Evolutionary conservation across 2,329 filamentous ascomycete genomes (phyloP), one percentile per base, ranked within the genome.

Genomic region (Talaromyces rugulosus): DNA sequence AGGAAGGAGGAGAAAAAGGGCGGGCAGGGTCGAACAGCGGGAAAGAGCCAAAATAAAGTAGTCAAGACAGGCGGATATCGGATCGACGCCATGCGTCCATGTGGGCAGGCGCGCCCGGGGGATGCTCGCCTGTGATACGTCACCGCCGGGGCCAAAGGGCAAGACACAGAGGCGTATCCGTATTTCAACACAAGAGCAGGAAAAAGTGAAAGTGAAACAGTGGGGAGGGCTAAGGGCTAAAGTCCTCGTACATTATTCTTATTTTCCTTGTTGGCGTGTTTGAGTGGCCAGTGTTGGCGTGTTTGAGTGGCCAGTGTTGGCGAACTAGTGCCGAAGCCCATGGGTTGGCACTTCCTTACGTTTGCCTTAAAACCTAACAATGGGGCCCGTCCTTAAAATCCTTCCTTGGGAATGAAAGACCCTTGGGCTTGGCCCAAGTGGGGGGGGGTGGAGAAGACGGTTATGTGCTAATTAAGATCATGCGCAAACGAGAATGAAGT

Each of bases 81-180:
- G 60, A 64, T 64, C 62, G 47, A 54, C 54, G 62, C 58, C 56
- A 64, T 58, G 55, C 52, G 55, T 59, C 61, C 61, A 62, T 62
- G 61, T 62, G 36, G 36, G 54, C 53, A 34, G 31, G 34, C 31
- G 31, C 33, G 33, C 28, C 50, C 50, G 50, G 50, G 50, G 50
- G 50, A 53, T 53, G 50, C 50, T 53, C 27, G 50, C 27, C 50
- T 53, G 50, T 53, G 50, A 53, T 53, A 53, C 50, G 50, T 53
- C 50, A 53, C 50, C 50, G 4, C 50, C 50, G 50, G 50, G 50
- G 50, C 50, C 50, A 53, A 31, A 47, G n/a, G 6, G 23, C 44
- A 7, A 31, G 18, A 23, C 23, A 23, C 23, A 23, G 23, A 23
- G 23, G 23, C 23, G 23, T 23, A 23, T 23, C 23, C 23, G 23